A percentile compares a stretch with the other conserved stretches of the same genome.
Conservation (phyloP, 1,139 yeast genomes). For the Sugiyamaella pinicola region DNA sequence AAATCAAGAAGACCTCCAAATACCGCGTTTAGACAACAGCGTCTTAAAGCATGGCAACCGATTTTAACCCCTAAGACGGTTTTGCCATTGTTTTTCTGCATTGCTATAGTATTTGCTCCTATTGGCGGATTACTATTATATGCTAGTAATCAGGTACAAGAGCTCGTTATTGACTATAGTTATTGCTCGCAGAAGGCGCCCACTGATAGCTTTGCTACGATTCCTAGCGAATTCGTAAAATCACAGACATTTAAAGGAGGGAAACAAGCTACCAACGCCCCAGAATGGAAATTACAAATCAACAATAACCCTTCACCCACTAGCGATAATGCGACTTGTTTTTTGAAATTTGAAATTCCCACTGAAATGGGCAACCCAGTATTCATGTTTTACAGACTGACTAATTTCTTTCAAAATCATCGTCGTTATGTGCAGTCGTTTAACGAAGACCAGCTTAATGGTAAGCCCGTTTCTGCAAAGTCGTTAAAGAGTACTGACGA, state of each 20-base stretch:
- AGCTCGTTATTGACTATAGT: slow-evolving; percentile 77
- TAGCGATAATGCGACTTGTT: slow-evolving; percentile 47
- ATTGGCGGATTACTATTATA: slow-evolving; percentile 89
- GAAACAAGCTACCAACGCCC: slow-evolving; percentile 40
- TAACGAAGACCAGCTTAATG: slow-evolving; percentile 87
- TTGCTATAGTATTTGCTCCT: slow-evolving; percentile 86
- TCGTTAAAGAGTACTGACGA: slow-evolving; percentile 67
- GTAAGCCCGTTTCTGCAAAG: slow-evolving; percentile 58
- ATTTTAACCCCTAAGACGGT: slow-evolving; percentile 90
- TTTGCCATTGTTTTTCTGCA: slow-evolving; percentile 70
- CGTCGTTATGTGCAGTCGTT: slow-evolving; percentile 89
- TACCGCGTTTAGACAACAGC: slow-evolving; percentile 51
- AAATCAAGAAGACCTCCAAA: slow-evolving; percentile 47
- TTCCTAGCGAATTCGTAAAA: slow-evolving; percentile 61
- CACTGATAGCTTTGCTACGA: slow-evolving; percentile 53
- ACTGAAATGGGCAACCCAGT: slow-evolving; percentile 73
- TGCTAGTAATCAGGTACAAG: slow-evolving; percentile 77
- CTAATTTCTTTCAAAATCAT: slow-evolving; percentile 89
- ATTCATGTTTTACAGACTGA: slow-evolving; percentile 75
- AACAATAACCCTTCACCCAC: slow-evolving; percentile 34
- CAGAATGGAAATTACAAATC: slow-evolving; percentile 67
- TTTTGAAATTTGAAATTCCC: slow-evolving; percentile 78
- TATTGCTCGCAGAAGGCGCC: slow-evolving; percentile 68
- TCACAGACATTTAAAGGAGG: slow-evolving; percentile 51
- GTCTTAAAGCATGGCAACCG: slow-evolving; percentile 61